phyloP scores from a whole-genome alignment of 495 filamentous ascomycete genomes.

The Penicillium waksmanii region DNA sequence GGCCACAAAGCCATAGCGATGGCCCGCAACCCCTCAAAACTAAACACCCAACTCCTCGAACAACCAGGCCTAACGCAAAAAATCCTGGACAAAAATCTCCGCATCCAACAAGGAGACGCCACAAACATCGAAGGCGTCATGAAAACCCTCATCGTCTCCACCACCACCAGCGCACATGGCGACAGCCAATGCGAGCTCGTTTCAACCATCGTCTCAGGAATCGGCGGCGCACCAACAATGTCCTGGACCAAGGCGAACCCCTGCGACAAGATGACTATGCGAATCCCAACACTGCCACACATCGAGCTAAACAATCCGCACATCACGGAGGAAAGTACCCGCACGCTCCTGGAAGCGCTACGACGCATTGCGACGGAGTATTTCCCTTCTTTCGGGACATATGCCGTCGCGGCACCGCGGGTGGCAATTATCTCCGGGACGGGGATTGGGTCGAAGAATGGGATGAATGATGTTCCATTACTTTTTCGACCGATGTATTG shows the following conservation, averaged over 20 bases:
- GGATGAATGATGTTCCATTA: slow-evolving; percentile 38
- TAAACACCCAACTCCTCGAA: slow-evolving; percentile 42
- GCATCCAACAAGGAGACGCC: slow-evolving; percentile 52
- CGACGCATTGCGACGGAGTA: slow-evolving; percentile 20
- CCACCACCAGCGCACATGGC: background rate
- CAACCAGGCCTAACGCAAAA: slow-evolving; percentile 36
- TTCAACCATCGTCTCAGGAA: slow-evolving; percentile 47
- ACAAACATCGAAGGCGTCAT: slow-evolving; percentile 41
- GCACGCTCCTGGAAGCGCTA: slow-evolving; percentile 33
- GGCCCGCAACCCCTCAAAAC: slow-evolving; percentile 62
- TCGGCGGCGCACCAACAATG: slow-evolving; percentile 39
- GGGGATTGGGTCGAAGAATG: slow-evolving; percentile 27
- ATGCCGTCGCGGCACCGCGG: slow-evolving; percentile 13
- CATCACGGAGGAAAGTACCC: slow-evolving; percentile 31
- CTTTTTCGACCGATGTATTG: slow-evolving; percentile 39
- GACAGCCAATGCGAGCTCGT: slow-evolving; percentile 14
- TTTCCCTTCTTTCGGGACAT: slow-evolving; percentile 18
- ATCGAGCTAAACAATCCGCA: slow-evolving; percentile 29
- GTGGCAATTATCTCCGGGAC: slow-evolving; percentile 32
- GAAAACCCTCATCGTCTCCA: slow-evolving; percentile 23
- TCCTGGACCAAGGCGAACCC: slow-evolving; percentile 21
- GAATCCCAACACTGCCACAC: slow-evolving; percentile 19
- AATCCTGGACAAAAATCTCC: slow-evolving; percentile 40
- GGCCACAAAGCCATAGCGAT: slow-evolving; percentile 50
- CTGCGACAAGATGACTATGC: slow-evolving; percentile 18